These are phyloP conservation scores for Purshia tridentata DNA, from an alignment of 306 rosid species.

Conservation along the genomic window DNA sequence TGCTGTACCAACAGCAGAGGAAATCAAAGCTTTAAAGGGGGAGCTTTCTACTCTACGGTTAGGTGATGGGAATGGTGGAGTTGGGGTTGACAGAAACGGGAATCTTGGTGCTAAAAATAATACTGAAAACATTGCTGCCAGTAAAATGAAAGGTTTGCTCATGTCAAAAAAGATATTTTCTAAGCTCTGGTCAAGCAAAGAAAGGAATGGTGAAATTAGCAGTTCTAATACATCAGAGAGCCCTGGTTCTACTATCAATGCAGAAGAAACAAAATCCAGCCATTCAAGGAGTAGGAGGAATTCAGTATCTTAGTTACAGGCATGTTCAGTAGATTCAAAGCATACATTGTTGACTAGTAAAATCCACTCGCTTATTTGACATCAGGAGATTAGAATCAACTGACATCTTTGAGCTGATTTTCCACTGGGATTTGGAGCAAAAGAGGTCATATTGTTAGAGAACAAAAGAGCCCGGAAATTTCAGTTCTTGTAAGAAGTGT, in stretches of 20 bases:
- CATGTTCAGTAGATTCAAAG: conserved; percentile 24
- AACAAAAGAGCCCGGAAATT: conserved; percentile 4
- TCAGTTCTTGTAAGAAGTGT: not conserved
- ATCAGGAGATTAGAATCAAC: conserved; percentile 47
- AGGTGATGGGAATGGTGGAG: conserved; percentile 33
- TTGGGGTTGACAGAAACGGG: conserved; percentile 29
- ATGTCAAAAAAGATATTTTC: conserved; percentile 73
- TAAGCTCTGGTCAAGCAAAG: conserved; percentile 86
- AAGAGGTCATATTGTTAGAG: not conserved
- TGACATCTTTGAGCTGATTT: conserved; percentile 46
- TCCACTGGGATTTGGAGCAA: conserved; percentile 18
- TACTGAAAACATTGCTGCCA: conserved; percentile 47
- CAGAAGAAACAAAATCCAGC: conserved; percentile 79
- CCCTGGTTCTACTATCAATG: conserved; percentile 72
- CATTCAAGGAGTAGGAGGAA: conserved; percentile 86
- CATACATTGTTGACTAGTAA: conserved; percentile 30
- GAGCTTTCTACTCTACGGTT: conserved; percentile 54
- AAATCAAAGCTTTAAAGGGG: conserved; percentile 65
- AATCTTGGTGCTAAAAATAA: conserved; percentile 35
- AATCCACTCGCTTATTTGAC: conserved; percentile 41
- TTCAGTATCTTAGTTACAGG: conserved; percentile 56
- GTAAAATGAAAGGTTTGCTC: conserved; percentile 61
- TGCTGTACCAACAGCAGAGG: conserved; percentile 61
- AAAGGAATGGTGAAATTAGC: conserved; percentile 67
- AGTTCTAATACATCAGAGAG: conserved; percentile 94